These are phyloP conservation scores for Auricularia sp. DNA, from an alignment of 768 basidiomycete species.

Conservation along the genomic window DNA sequence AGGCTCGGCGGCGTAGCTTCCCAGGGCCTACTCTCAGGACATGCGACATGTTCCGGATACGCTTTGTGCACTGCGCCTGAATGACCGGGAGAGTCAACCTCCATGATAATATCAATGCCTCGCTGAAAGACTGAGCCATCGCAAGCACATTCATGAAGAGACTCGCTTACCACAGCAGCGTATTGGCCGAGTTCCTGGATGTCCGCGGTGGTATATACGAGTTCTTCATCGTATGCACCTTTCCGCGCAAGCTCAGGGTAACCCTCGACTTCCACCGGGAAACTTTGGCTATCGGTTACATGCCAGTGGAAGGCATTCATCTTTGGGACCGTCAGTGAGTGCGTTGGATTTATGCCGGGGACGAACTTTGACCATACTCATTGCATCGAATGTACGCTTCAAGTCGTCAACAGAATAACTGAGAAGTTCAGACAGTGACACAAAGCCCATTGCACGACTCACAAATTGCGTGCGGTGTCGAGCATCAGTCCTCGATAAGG, in stretches of 20 bases:
- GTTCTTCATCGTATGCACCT: conserved; percentile 22
- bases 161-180: conserved; percentile 20
- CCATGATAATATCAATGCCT: conserved; percentile 28
- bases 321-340: conserved; percentile 3
- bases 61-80: conserved; percentile 22
- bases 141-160: not conserved
- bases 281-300: conserved; percentile 16
- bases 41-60: conserved; percentile 28
- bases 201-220: conserved; percentile 19
- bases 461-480: conserved; percentile 30
- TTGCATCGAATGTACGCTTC: conserved; percentile 23
- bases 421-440: conserved; percentile 1
- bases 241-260: conserved; percentile 20
- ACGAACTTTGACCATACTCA: conserved; percentile 25
- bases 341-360: not conserved
- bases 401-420: conserved; percentile 14
- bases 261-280: conserved; percentile 21
- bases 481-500: conserved; percentile 25
- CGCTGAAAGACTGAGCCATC: conserved; percentile 12
- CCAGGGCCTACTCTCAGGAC: conserved; percentile 15
- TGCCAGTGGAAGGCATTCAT: conserved; percentile 33
- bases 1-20: conserved; percentile 19
- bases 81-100: conserved; percentile 31
- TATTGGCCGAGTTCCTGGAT: conserved; percentile 20
- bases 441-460: conserved; percentile 3